A percentile compares a stretch with the other conserved stretches of the same genome.
Evolutionary conservation across 257 asterid species (phyloP).

Genomic region (Fraxinus quadrangulata): DNA sequence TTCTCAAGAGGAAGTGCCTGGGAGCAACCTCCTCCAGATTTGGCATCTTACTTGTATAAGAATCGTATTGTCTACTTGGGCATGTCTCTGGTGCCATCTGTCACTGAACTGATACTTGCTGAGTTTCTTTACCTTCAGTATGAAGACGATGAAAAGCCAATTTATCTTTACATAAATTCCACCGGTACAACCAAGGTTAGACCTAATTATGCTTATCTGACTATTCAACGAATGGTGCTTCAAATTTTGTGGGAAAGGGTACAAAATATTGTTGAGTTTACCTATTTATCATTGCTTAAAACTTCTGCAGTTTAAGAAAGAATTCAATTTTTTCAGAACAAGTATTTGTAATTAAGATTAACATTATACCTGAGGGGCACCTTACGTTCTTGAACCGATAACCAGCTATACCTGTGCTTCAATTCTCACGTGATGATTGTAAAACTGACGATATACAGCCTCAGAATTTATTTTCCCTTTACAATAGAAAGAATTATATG

Average conservation of each 20-base stretch:
- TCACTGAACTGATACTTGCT: constrained; percentile 83
- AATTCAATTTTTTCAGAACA: not conserved
- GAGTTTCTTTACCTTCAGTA: constrained; percentile 88
- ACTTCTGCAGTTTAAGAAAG: not conserved
- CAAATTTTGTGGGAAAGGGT: constrained; percentile 1
- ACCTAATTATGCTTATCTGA: constrained; percentile 7
- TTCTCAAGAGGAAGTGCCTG: constrained; percentile 82
- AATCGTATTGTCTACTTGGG: constrained; percentile 95
- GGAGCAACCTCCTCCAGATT: constrained; percentile 98
- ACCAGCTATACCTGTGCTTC: not conserved
- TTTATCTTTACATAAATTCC: constrained; percentile 88
- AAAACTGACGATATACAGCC: not conserved
- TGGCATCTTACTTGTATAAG: constrained; percentile 80
- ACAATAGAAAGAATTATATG: not conserved
- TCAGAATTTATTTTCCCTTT: not conserved
- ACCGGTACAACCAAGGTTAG: constrained; percentile 95
- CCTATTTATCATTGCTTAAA: not conserved
- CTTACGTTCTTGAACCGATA: no score
- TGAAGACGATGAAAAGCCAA: constrained; percentile 81
- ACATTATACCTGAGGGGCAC: not conserved
- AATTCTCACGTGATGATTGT: not conserved
- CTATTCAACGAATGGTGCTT: not conserved
- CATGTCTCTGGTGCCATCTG: constrained; percentile 88
- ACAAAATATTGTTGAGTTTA: not conserved
- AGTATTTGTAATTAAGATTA: not conserved